Evolutionary conservation across 352 stramenopile species (phyloP), one percentile per base, ranked within the genome.

Genomic region (Globisporangium alternatum): DNA sequence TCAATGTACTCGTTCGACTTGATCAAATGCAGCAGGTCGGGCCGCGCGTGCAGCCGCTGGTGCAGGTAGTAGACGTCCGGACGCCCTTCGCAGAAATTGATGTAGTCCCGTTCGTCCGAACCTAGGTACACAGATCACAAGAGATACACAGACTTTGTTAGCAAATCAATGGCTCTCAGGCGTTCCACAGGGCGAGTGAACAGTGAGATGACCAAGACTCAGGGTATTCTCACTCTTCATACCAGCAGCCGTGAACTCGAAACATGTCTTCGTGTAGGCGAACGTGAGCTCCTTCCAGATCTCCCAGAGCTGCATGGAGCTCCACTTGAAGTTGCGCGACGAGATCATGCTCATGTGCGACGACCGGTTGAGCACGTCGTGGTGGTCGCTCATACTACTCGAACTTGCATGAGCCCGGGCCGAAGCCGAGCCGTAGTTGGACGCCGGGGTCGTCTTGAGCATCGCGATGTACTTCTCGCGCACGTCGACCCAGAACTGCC

Each of bases 1-100:
- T 89, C 83, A 64, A 90, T 90, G 59, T 91, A 93, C 61, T 93
- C 83, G 55, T 90, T 90, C 22, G 83, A 93, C 68, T 90, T 89
- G 71, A 93, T 90, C 43, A 91, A 44, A 65, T 93, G 83, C 53
- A 93, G 56, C 58, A 93, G 60, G 60, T 93, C 83, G 8, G 83
- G 83, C 1, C 83, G 81, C 9, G 81, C 75, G 53, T 93, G 83
- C 56, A 93, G 65, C 17, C 83, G 77, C 66, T 93, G 83, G 66
- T 93, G 83, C 28, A 93, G 67, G 61, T 93, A 93, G 59, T 86
- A 93, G 54, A 93, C 83, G 56, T 93, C 83, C 5, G 83, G 83
- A 0, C 83, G 71, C 0, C 81, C 81, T 39, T 90, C 75, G 39
- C 83, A 93, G 54, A 88, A 93, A 52, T 90, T 84, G 47, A 91